Evolutionary conservation across 2,329 filamentous ascomycete genomes (phyloP), one percentile per base, ranked within the genome.

Genomic region (Orbilia oligospora): DNA sequence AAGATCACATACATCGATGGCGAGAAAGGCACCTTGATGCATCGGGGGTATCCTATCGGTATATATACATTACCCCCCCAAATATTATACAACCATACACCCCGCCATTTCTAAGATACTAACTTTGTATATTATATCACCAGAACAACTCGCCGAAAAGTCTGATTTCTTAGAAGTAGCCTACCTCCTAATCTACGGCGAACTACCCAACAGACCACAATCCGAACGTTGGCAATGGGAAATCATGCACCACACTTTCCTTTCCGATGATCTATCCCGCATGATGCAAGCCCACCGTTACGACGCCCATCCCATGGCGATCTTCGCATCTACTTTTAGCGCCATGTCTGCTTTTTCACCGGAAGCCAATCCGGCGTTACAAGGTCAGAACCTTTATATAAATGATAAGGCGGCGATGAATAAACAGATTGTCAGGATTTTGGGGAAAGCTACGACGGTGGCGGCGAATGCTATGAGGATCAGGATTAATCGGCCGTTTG

Each of bases 1-100:
- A 84, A 83, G 61, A 88, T 88, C 81, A 87, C 86, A 30, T 88
- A 87, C 83, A 88, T 88, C 82, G 87, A 88, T 81, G 87, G 87
- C 41, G 85, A 84, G 73, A 86, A 87, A 22, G 87, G 87, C 41
- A 86, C 87, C 53, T 83, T 88, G 38, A 86, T 87, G 48, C 88
- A 88, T 81, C 86, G 87, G 8, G 87, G 87, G 48, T 87, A 88
- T 81, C 86, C 86, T 6, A 87, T 88, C 76, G 72, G 72, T 76
- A 76, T 20, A 2, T 76, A 76, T 20, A 2, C 14, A 22, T 14
- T 38, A 4, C 8, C 30, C 10, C 33, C 48, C 46, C 9, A 27
- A 14, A 3, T 20, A 20, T 24, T 6, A n/a, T n/a, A n/a, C n/a
- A n/a, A n/a, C n/a, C n/a, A n/a, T n/a, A n/a, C n/a, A n/a, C n/a